Base-by-base conservation (phyloP, 73 alveolate species). In the Paramecium sexaurelia region DNA sequence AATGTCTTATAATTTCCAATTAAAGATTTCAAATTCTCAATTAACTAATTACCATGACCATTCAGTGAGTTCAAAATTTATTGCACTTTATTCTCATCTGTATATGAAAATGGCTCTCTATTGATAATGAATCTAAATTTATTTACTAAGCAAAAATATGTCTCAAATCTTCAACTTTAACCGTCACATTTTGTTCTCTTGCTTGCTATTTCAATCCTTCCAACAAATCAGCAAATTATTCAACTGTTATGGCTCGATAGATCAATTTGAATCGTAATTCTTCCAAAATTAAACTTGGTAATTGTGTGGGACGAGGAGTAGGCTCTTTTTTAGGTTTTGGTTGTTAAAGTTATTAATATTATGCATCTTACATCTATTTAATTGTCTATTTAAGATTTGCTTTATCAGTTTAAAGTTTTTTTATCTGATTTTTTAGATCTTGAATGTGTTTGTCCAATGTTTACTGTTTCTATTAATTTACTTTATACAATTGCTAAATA, bases 151-250 rank as follows among this genome's bases (percentile, higher is more conserved):
- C 40, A 41, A 78, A 43, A 5, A 78, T 78, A 43, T 78, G 68
- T 45, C 32, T 20, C 41, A 78, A 78, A 45, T 78, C 90, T 17
- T 78, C 90, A 2, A 40, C 43, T 78, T 39, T 78, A 19, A 78
- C 90, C 1, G 43, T 41, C 32, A 78, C 90, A 40, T 78, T 39
- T 24, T 78, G 41, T 78, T 78, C 68, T 43, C 73, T 45, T 41
- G 90, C 90, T 78, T 78, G 6, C 22, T 78, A 78, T 22, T 43
- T 78, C 9, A 78, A 22, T 2, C 90, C 90, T 22, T 78, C 73
- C 7, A 78, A n/a, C 90, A 78, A 41, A 9, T 37, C 68, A 29
- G 35, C 33, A 20, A 78, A 78, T 40, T 37, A 33, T 7, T 78
- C 68, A 5, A 19, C 19, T 22, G 68, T 24, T 17, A 78, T 78